phyloP scores from a whole-genome alignment of 2,329 filamentous ascomycete genomes.

The Aplosporella prunicola region DNA sequence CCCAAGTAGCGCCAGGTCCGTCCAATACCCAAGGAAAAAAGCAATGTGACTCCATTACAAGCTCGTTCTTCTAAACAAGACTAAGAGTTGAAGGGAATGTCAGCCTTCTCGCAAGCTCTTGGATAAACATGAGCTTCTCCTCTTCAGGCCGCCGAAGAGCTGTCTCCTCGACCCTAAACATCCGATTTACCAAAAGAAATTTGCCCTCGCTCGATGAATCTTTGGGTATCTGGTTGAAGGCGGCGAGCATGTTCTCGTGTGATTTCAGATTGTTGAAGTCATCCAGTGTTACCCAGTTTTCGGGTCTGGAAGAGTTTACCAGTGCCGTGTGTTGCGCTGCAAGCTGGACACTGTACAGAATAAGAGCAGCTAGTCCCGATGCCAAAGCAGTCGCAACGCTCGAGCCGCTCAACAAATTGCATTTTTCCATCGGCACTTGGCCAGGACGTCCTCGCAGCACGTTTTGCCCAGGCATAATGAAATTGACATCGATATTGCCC shows the following conservation, averaged over 20 bases:
- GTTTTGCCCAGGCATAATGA: background rate
- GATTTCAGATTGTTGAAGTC: background rate
- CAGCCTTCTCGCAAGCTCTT: too few species aligned
- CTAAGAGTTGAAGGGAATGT: too few species aligned
- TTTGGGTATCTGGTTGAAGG: too few species aligned
- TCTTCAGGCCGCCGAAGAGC: too few species aligned
- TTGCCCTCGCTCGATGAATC: too few species aligned
- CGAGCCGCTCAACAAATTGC: background rate
- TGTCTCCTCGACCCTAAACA: too few species aligned
- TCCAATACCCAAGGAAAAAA: too few species aligned
- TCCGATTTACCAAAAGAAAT: too few species aligned
- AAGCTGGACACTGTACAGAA: conserved; percentile 1
- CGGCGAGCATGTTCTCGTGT: background rate
- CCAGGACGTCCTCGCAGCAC: background rate
- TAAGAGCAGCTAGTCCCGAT: background rate
- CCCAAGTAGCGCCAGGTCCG: too few species aligned
- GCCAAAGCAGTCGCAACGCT: conserved; percentile 1
- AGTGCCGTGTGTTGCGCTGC: background rate
- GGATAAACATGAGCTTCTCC: too few species aligned
- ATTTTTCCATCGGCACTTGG: background rate
- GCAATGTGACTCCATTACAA: too few species aligned
- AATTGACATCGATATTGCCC: background rate
- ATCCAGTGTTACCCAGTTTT: background rate
- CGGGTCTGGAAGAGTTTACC: background rate
- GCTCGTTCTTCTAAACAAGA: too few species aligned